Conservation (phyloP, 202 grass and related monocot genomes). For the Schoenoplectus tabernaemontani region DNA sequence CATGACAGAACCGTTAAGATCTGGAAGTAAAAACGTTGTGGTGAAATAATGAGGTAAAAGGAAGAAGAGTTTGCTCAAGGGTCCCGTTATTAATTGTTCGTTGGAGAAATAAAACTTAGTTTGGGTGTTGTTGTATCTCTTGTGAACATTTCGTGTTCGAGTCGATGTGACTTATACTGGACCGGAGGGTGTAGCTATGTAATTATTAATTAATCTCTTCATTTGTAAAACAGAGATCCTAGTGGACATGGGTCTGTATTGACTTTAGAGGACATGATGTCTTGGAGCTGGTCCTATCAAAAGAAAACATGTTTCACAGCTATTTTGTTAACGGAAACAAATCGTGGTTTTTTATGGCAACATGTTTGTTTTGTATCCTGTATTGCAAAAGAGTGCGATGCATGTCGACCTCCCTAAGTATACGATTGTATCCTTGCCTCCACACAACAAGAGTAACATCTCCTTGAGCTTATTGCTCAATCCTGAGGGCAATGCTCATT, state of each 20-base stretch:
- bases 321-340: no score
- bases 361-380: no score
- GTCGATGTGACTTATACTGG: constrained; percentile 2
- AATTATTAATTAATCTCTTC: constrained; percentile 29
- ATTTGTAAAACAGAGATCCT: constrained; percentile 21
- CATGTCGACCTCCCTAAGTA: no score
- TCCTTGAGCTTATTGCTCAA: no score
- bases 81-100: constrained; percentile 6
- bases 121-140: constrained; percentile 15
- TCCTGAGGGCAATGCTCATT: no score
- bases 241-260: neutral
- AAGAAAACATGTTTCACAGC: no score
- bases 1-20: constrained; percentile 86
- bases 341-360: no score
- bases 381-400: no score
- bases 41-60: constrained; percentile 1
- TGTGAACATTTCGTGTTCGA: neutral
- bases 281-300: no score
- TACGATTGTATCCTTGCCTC: no score
- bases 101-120: constrained; percentile 21
- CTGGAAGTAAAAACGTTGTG: constrained; percentile 48
- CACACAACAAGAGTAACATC: no score
- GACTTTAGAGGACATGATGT: no score
- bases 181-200: constrained; percentile 20
- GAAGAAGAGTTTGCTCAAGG: neutral